Percentiles rank a stretch among this genome's conserved stretches.
Conservation (phyloP, 1,284 basidiomycete genomes). For the Malassezia psittaci region DNA sequence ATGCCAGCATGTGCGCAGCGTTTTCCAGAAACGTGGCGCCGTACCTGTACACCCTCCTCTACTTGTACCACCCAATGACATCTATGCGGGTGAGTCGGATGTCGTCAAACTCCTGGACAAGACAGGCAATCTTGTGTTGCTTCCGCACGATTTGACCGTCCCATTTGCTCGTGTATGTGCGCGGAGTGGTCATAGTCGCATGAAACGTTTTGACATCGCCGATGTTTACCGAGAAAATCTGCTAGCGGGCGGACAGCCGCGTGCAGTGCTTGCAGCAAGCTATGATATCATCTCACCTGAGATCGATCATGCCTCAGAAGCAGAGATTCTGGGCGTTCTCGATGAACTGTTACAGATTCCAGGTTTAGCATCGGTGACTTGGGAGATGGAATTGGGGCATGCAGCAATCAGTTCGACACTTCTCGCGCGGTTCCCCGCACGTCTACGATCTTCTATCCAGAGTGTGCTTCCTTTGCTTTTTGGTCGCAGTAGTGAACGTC, state of each 20-base stretch:
- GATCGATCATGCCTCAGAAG: slow-evolving; percentile 43
- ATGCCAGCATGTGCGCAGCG: slow-evolving; percentile 61
- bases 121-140: slow-evolving; percentile 45
- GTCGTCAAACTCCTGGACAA: slow-evolving; percentile 71
- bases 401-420: slow-evolving; percentile 29
- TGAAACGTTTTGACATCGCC: slow-evolving; percentile 76
- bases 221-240: slow-evolving; percentile 47
- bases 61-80: slow-evolving; percentile 59
- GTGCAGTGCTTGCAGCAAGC: slow-evolving; percentile 41
- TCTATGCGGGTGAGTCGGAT: slow-evolving; percentile 70
- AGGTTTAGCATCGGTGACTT: slow-evolving; percentile 32
- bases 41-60: slow-evolving; percentile 74
- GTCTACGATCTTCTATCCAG: slow-evolving; percentile 29
- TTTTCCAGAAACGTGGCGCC: slow-evolving; percentile 80
- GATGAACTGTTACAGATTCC: slow-evolving; percentile 44
- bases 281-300: slow-evolving; percentile 48
- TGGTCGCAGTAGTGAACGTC: slow-evolving; percentile 22
- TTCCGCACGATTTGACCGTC: slow-evolving; percentile 52
- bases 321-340: slow-evolving; percentile 37
- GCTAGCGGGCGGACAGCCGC: slow-evolving; percentile 47
- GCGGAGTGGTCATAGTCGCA: slow-evolving; percentile 61
- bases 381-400: slow-evolving; percentile 44
- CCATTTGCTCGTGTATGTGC: slow-evolving; percentile 78
- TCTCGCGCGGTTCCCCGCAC: slow-evolving; percentile 36
- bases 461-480: slow-evolving; percentile 23